Evolutionary conservation across 176 grass and related monocot genomes (phyloP).

Genomic region (Hordeum marinum): DNA sequence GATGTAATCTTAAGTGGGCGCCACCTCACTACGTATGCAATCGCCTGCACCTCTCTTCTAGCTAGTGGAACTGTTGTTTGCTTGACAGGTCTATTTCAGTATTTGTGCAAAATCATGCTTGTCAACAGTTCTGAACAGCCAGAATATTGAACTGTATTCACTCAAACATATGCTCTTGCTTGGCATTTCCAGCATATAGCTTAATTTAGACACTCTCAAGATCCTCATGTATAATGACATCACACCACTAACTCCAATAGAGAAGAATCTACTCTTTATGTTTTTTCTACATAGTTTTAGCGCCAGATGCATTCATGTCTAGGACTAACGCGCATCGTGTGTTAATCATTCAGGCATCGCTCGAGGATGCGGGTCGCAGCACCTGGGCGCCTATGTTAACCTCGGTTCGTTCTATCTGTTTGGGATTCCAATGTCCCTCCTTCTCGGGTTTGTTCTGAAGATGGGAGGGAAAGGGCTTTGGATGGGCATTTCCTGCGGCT

Average conservation of each 20-base stretch:
- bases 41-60: conserved; percentile 15
- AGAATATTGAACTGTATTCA: not conserved
- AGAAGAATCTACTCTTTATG: not conserved
- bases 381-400: conserved; percentile 85
- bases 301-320: not conserved
- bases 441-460: conserved; percentile 60
- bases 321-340: not conserved
- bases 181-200: conserved; percentile 1
- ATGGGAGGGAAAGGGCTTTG: conserved; percentile 76
- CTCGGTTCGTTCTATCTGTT: conserved; percentile 76
- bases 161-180: not conserved
- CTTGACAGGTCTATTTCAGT: not conserved
- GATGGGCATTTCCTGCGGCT: conserved; percentile 73
- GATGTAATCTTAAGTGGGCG: conserved; percentile 44
- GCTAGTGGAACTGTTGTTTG: conserved; percentile 27
- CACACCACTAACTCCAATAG: not conserved
- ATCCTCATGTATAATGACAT: not conserved
- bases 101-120: not conserved
- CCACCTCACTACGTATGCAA: conserved; percentile 46
- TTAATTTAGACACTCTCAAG: not conserved
- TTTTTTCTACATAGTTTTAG: not conserved
- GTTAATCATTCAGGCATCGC: conserved; percentile 48
- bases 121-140: not conserved
- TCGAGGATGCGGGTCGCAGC: conserved; percentile 89
- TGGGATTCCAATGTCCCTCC: conserved; percentile 57